Evolutionary conservation across 306 rosid genomes (phyloP), one percentile per base, ranked within the genome.

Genomic region (Calophaca sinica): DNA sequence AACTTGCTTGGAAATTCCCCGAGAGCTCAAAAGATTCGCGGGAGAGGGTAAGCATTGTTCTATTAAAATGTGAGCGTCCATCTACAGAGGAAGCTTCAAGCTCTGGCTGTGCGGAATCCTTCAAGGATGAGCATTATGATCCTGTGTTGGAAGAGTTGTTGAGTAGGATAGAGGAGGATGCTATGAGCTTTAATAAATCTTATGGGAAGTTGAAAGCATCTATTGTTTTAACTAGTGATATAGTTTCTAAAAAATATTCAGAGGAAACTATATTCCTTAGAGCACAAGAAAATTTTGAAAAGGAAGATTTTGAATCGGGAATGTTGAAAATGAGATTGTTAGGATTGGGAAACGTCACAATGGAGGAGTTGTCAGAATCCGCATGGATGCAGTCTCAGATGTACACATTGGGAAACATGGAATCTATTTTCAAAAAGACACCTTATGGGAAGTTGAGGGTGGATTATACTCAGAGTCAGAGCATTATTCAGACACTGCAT

Each of bases 181-280:
- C 60, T 7, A 68, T 49, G 73, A 49, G 44, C 2, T 68, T 51
- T 60, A 69, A 51, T 36, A 35, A 69, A 69, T 35, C 62, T 33
- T 14, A 35, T 3, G 74, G 74, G 74, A 51, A 33, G n/a, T 3
- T 69, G 49, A 69, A 51, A 46, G 74, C 74, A 35, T 51, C 74
- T 51, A 15, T 69, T 35, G 49, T 51, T 51, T 31, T 2, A 5
- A 10, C 6, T 9, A 5, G 9, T 2, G 55, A 11, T 0, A 5
- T 3, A 0, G 11, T 66, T 44, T 44, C 71, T 1, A 39, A 66
- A 26, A 45, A 66, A 6, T 66, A 66, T 29, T 1, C 28, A 6
- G 0, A 1, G 2, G 57, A 66, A 29, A 2, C 12, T 28, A 0
- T 12, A 4, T 11, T 45, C 10, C 5, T 66, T 2, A 66, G 55